Percentiles rank a stretch among this genome's conserved stretches.
Evolutionary conservation across 2,329 filamentous ascomycete species (phyloP).

Genomic region (Alternaria conjuncta): DNA sequence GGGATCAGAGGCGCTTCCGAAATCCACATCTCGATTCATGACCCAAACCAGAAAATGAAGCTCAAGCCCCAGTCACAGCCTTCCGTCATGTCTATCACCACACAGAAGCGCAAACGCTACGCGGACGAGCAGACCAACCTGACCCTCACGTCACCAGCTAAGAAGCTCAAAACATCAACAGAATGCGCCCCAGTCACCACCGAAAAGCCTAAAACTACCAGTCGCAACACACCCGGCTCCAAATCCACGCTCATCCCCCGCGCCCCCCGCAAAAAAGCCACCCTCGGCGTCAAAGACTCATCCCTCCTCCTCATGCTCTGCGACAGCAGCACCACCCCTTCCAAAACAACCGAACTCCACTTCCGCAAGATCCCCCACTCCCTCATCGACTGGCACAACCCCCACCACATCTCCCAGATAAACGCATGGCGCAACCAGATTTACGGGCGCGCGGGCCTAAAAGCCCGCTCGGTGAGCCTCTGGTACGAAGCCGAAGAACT

Average conservation of each 20-base stretch:
- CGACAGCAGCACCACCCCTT: constrained; percentile 4
- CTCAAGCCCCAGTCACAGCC: neutral
- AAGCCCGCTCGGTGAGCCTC: constrained; percentile 15
- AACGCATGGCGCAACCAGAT: constrained; percentile 34
- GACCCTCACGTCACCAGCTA: neutral
- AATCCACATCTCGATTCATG: no score
- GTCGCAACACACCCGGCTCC: neutral
- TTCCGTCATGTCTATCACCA: neutral
- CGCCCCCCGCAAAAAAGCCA: constrained; percentile 15
- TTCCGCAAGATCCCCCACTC: constrained; percentile 25
- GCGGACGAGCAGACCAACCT: neutral
- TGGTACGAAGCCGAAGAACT: constrained; percentile 26
- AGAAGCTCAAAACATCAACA: neutral
- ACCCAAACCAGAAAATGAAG: neutral
- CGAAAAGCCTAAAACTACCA: neutral
- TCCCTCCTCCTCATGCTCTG: constrained; percentile 24
- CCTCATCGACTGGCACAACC: constrained; percentile 27
- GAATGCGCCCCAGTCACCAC: no score
- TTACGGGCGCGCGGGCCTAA: constrained; percentile 28
- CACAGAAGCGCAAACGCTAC: neutral
- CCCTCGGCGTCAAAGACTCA: constrained; percentile 5
- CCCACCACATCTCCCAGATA: constrained; percentile 25
- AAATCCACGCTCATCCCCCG: constrained; percentile 15
- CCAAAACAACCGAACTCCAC: constrained; percentile 15
- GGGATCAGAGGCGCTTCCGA: neutral